Evolutionary conservation across 2,329 filamentous ascomycete genomes (phyloP).

Genomic region (Tympanopsis confertula): DNA sequence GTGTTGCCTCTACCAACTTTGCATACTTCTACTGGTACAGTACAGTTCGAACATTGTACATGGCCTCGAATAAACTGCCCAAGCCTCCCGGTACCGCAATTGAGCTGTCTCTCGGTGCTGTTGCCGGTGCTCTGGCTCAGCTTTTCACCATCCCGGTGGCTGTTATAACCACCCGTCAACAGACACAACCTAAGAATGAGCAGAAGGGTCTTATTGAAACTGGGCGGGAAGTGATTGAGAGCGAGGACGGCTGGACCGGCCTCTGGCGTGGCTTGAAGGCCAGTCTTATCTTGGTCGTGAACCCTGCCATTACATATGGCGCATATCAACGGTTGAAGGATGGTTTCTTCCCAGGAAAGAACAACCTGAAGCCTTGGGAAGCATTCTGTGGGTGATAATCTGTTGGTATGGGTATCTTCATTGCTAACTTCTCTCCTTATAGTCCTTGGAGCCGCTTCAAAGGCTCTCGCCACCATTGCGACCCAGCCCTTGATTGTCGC

Average conservation of each 20-base stretch:
- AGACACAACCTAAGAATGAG: constrained; percentile 77
- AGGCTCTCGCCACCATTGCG: constrained; percentile 77
- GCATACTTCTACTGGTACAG: constrained; percentile 99
- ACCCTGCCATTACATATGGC: constrained; percentile 94
- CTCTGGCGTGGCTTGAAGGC: constrained; percentile 94
- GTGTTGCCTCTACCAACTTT: constrained; percentile 95
- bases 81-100: constrained; percentile 62
- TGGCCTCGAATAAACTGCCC: constrained; percentile 39
- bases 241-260: constrained; percentile 79
- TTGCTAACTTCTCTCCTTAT: background rate
- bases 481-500: constrained; percentile 96
- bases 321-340: constrained; percentile 84
- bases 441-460: constrained; percentile 89
- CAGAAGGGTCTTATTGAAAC: constrained; percentile 80
- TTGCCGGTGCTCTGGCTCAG: constrained; percentile 83
- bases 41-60: constrained; percentile 70
- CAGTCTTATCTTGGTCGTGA: constrained; percentile 87
- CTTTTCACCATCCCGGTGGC: constrained; percentile 93
- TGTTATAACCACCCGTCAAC: constrained; percentile 89
- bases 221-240: constrained; percentile 75
- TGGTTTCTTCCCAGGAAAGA: constrained; percentile 65
- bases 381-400: constrained; percentile 67
- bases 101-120: constrained; percentile 74
- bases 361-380: constrained; percentile 68
- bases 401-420: background rate